These are phyloP conservation scores for Pythium volutum DNA, from an alignment of 352 stramenopile genomes.

Conservation along the genomic window DNA sequence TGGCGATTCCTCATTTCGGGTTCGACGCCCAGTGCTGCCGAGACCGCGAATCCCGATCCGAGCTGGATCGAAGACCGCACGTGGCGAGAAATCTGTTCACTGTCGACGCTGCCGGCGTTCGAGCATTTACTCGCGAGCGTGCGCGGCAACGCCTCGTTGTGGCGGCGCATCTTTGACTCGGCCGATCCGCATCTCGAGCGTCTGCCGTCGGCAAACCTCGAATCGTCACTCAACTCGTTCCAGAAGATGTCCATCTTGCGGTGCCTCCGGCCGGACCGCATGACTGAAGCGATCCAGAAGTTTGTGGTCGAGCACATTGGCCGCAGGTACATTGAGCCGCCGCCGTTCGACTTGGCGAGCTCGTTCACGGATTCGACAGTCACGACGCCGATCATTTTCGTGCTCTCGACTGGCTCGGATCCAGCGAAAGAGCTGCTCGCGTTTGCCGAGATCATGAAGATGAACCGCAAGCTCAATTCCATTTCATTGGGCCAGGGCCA, in stretches of 20 bases:
- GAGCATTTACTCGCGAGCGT: conserved; percentile 30
- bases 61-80: conserved; percentile 45
- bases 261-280: conserved; percentile 55
- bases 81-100: conserved; percentile 38
- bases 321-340: conserved; percentile 78
- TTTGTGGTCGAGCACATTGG: conserved; percentile 85
- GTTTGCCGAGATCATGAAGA: conserved; percentile 85
- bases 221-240: conserved; percentile 36
- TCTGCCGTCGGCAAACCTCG: conserved; percentile 30
- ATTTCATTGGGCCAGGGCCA: conserved; percentile 91
- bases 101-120: conserved; percentile 39
- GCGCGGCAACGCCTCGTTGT: conserved; percentile 25
- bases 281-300: conserved; percentile 71
- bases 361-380: conserved; percentile 85
- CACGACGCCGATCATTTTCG: conserved; percentile 89
- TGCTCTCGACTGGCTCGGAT: conserved; percentile 87
- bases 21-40: conserved; percentile 48
- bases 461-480: conserved; percentile 80
- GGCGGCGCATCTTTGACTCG: conserved; percentile 47
- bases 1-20: conserved; percentile 94
- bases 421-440: conserved; percentile 85
- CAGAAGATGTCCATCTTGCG: conserved; percentile 57
- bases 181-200: conserved; percentile 39
- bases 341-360: conserved; percentile 75
- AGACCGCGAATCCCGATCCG: conserved; percentile 73